Base-by-base conservation (phyloP, 164 flowering plant genomes). In the Malania oleifera region DNA sequence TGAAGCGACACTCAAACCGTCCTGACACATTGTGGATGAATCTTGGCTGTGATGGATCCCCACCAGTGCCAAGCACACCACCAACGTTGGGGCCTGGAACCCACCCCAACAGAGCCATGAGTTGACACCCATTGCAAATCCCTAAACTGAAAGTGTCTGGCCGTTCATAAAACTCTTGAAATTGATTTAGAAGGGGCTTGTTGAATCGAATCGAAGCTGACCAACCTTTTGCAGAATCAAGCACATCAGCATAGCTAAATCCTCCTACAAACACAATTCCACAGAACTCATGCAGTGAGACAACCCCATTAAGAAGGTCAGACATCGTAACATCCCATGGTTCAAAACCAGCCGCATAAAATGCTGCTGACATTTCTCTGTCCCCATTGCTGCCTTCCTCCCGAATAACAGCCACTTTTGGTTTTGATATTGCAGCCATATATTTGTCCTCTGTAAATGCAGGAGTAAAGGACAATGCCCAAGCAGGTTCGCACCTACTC, bases 91-190 rank as follows among this genome's bases (percentile, higher is more conserved):
- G 86, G 19, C 98, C 98, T 7, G 98, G 96, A 18, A 89, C 78
- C 96, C 96, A 92, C 9, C 96, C 98, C 38, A 92, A 59, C 15
- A 92, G 72, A 28, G 98, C 98, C 98, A 89, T 92, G 48, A 92
- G 93, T 68, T 92, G 98, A 63, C 98, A 92, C 19, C 96, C 98
- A 70, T 92, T 89, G 73, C 98, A 87, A 41, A 92, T 81, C 35
- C 98, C 96, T 22, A 92, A 84, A 63, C 98, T 92, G 71, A 89
- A 92, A 19, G 91, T 85, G 62, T 83, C 83, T 22, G 82, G 72
- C 17, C 88, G 70, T 5, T 64, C 68, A 56, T 75, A 80, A 51
- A 83, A 86, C 63, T 80, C 81, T 64, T 83, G 85, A 48, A 86
- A 83, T 53, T 86, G 83, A 46, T 69, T 69, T 20, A 92, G 66